phyloP scores from a whole-genome alignment of 345 rosid species.

The Pugionium cornutum region DNA sequence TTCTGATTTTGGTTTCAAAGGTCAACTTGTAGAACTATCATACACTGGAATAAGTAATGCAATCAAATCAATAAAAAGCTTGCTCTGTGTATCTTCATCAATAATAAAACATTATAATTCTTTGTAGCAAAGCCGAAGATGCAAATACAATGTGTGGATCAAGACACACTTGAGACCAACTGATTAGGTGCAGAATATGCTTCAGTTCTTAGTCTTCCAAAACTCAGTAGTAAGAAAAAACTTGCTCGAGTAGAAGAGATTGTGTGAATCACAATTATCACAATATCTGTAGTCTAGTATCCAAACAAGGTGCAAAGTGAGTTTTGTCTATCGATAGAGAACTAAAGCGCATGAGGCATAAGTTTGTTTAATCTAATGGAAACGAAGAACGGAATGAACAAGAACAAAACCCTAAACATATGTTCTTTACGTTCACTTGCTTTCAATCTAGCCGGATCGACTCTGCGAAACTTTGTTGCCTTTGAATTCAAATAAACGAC shows the following conservation, averaged over 20 bases:
- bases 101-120: neutral
- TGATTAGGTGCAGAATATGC: neutral
- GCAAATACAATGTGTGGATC: neutral
- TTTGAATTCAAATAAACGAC: too few species aligned
- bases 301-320: neutral
- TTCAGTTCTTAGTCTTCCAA: neutral
- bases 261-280: neutral
- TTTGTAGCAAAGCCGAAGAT: neutral
- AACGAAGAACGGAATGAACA: neutral
- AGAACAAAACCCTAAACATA: too few species aligned
- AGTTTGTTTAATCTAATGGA: neutral
- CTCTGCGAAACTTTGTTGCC: too few species aligned
- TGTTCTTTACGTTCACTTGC: too few species aligned
- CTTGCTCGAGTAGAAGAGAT: neutral
- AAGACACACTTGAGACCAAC: too few species aligned
- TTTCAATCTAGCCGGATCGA: too few species aligned
- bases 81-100: neutral
- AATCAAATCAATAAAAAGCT: conserved; percentile 6
- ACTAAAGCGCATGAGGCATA: neutral
- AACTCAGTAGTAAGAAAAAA: neutral
- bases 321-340: neutral
- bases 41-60: conserved; percentile 1
- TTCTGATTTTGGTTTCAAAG: conserved; percentile 11
- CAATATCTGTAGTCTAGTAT: too few species aligned
- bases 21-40: conserved; percentile 12